A percentile compares a stretch with the other conserved stretches of the same genome.
phyloP scores from a whole-genome alignment of 2,329 filamentous ascomycete genomes.

The Pseudogymnoascus sp. region DNA sequence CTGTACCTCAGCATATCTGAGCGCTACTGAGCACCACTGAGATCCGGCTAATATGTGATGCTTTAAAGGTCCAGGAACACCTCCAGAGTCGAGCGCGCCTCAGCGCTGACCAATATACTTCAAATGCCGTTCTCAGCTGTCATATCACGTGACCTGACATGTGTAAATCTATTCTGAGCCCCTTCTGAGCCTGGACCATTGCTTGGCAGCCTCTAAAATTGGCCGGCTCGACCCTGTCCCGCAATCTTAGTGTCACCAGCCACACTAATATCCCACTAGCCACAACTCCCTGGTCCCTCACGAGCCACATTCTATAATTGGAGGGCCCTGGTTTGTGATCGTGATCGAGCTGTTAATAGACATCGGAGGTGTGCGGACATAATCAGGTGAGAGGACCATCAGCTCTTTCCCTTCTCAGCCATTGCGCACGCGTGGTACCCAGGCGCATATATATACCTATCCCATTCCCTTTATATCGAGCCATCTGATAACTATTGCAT shows the following conservation, averaged over 20 bases:
- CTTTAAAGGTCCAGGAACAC: no score
- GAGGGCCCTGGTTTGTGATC: background rate
- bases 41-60: no score
- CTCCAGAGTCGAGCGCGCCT: no score
- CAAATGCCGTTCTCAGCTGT: no score
- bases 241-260: background rate
- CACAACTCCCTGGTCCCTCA: background rate
- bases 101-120: background rate
- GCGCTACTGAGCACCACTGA: background rate
- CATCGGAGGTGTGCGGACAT: background rate
- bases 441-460: background rate
- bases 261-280: background rate
- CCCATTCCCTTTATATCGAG: background rate
- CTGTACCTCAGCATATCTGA: background rate
- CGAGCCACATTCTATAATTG: conserved; percentile 8
- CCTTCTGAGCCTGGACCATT: background rate
- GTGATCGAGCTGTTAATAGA: conserved; percentile 7
- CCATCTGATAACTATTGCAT: background rate
- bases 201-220: background rate
- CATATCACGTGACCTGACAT: background rate
- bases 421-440: background rate
- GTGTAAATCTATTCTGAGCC: background rate
- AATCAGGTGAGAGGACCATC: conserved; percentile 5
- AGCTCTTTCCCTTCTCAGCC: background rate
- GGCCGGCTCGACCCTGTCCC: conserved; percentile 4